Percentiles rank a stretch among this genome's conserved stretches.
Evolutionary conservation across 441 rosid species (phyloP).

Genomic region (Adansonia gregorii): DNA sequence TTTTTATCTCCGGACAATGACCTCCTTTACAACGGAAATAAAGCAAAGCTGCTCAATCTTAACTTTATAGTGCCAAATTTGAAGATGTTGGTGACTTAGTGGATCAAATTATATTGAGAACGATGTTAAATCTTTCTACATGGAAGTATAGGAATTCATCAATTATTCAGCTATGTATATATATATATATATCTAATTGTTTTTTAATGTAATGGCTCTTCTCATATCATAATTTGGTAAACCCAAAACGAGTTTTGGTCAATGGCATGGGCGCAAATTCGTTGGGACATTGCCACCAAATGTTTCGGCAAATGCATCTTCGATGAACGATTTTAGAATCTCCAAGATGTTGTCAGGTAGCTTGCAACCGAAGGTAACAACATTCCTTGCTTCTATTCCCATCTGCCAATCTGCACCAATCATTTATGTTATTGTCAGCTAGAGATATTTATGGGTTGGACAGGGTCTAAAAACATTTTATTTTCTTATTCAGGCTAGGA

Average conservation of each 20-base stretch:
- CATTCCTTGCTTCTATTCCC: constrained; percentile 8
- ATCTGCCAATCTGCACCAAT: background rate
- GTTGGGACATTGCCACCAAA: background rate
- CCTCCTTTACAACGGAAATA: no score
- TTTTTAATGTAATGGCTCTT: no score
- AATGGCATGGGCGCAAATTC: background rate
- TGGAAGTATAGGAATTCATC: background rate
- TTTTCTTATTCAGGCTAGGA: no score
- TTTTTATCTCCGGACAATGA: no score
- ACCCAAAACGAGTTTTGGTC: background rate
- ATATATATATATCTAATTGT: background rate
- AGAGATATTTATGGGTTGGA: no score
- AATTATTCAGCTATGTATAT: background rate
- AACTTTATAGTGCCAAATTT: no score
- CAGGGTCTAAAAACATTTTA: no score
- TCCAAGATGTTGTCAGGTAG: background rate
- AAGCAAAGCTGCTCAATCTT: no score
- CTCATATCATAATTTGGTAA: background rate
- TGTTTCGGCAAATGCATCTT: background rate
- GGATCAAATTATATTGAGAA: no score
- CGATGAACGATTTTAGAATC: background rate
- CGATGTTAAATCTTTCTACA: background rate
- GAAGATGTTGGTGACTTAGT: background rate
- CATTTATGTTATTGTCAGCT: background rate
- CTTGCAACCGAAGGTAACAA: background rate